phyloP scores from a whole-genome alignment of 2,329 filamentous ascomycete genomes.

The Cytospora schulzeri region DNA sequence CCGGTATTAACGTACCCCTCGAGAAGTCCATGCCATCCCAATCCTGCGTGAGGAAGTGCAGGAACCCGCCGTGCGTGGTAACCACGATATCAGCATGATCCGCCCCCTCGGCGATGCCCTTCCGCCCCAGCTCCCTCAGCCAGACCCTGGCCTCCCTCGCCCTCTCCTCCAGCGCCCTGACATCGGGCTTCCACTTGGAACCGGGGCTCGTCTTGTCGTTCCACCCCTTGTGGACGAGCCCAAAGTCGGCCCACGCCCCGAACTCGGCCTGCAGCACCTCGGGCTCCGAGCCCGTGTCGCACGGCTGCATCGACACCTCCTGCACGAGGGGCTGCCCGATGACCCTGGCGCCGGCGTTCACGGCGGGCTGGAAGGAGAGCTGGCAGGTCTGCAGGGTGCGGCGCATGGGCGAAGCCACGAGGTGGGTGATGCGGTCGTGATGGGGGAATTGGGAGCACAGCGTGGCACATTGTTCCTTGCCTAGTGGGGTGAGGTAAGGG shows the following conservation, averaged over 20 bases:
- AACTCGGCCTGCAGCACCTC: constrained; percentile 63
- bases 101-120: constrained; percentile 32
- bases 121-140: constrained; percentile 53
- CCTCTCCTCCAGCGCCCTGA: constrained; percentile 59
- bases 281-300: constrained; percentile 70
- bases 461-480: constrained; percentile 70
- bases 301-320: constrained; percentile 73
- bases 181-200: constrained; percentile 49
- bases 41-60: constrained; percentile 85
- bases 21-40: constrained; percentile 62
- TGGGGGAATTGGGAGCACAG: constrained; percentile 66
- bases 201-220: constrained; percentile 60
- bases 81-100: constrained; percentile 63
- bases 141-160: constrained; percentile 63
- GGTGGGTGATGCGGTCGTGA: constrained; percentile 65
- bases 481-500: constrained; percentile 75
- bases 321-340: constrained; percentile 75
- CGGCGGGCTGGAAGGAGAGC: constrained; percentile 63
- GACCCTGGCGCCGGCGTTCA: constrained; percentile 51
- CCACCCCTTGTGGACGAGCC: constrained; percentile 67
- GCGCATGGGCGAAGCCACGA: constrained; percentile 78
- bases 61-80: constrained; percentile 80
- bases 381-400: constrained; percentile 81
- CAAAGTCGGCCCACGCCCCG: constrained; percentile 62
- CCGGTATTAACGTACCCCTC: constrained; percentile 37